Percentiles rank a stretch among this genome's conserved stretches.
Conservation (phyloP, 2,329 filamentous ascomycete genomes). For the Xylaria sp. region DNA sequence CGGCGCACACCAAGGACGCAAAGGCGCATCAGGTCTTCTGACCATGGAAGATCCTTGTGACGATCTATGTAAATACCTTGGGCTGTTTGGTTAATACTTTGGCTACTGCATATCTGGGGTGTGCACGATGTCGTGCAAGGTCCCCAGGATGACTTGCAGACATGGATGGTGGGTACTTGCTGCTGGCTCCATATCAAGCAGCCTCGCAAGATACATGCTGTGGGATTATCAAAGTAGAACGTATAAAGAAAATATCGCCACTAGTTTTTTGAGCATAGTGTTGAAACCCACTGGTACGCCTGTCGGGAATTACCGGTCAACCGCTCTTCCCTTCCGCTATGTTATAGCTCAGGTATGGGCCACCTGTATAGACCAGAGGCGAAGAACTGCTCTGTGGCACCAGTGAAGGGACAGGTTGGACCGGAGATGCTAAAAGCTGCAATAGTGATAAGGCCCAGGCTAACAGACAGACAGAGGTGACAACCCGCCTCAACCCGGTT, state of each 20-base stretch:
- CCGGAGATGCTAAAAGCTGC: background rate
- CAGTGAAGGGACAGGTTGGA: background rate
- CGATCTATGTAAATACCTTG: slow-evolving; percentile 15
- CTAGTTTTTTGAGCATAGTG: too few species aligned
- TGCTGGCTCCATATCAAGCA: slow-evolving; percentile 1
- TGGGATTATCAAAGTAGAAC: background rate
- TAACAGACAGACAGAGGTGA: background rate
- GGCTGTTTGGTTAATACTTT: background rate
- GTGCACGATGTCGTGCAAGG: background rate
- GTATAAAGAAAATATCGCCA: too few species aligned
- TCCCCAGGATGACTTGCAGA: slow-evolving; percentile 5
- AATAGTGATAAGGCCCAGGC: slow-evolving; percentile 6
- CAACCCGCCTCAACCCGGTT: background rate
- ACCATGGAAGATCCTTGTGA: slow-evolving; percentile 14
- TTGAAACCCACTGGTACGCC: background rate
- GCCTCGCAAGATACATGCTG: background rate
- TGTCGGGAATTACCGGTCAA: background rate
- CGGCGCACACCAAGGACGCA: background rate
- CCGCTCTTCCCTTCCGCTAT: background rate
- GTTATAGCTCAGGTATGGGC: background rate
- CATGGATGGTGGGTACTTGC: slow-evolving; percentile 5
- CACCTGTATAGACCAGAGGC: slow-evolving; percentile 1
- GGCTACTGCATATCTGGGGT: background rate
- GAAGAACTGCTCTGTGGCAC: background rate
- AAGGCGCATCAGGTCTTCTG: background rate